These are phyloP conservation scores for Penicillium expansum DNA, from an alignment of 2,329 filamentous ascomycete species.

Conservation along the genomic window DNA sequence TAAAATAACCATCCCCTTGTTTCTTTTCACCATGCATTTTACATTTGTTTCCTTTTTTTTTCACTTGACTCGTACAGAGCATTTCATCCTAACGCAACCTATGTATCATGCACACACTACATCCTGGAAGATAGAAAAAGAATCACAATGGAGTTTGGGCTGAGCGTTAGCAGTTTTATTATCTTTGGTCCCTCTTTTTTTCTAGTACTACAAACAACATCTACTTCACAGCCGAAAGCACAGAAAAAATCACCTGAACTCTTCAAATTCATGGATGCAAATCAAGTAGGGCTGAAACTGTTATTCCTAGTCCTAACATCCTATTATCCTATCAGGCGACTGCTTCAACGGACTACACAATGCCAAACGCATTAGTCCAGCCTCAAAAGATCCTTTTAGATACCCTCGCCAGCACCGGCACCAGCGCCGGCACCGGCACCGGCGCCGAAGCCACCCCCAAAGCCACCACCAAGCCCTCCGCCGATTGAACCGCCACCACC, in stretches of 20 bases:
- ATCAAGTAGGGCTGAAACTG: not conserved
- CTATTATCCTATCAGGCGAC: not conserved
- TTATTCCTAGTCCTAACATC: not conserved
- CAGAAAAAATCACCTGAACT: no score
- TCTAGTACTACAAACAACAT: not conserved
- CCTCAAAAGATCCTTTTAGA: not conserved
- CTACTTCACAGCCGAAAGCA: not conserved
- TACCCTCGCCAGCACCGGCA: not conserved
- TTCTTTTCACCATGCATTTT: constrained; percentile 4
- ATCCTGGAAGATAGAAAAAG: constrained; percentile 20
- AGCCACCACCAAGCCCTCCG: constrained; percentile 1
- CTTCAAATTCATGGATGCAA: not conserved
- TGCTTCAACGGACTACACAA: not conserved
- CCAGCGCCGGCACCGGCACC: not conserved
- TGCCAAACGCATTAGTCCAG: not conserved
- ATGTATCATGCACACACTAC: constrained; percentile 19
- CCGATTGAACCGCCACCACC: constrained; percentile 5
- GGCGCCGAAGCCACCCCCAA: constrained; percentile 1
- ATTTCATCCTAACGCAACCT: constrained; percentile 14
- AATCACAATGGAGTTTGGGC: constrained; percentile 18
- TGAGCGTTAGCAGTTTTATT: constrained; percentile 3
- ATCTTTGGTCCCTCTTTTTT: not conserved
- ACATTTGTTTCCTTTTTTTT: constrained; percentile 11
- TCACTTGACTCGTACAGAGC: constrained; percentile 13
- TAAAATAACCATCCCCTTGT: constrained; percentile 14